phyloP scores from a whole-genome alignment of 169 alveolate species.

The Cryptosporidium xiaoi region DNA sequence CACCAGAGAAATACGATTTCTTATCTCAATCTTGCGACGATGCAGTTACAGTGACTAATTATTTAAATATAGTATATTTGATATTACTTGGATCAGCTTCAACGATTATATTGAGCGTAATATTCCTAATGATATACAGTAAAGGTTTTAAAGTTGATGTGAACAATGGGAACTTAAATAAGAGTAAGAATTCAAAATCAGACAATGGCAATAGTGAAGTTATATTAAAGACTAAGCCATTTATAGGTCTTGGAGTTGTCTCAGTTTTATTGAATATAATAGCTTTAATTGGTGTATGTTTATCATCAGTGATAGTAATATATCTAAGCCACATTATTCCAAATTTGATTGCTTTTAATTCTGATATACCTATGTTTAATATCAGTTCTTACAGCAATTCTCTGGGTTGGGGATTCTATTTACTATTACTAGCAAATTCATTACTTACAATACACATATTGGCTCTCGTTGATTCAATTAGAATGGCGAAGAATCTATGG shows the following conservation, averaged over 20 bases:
- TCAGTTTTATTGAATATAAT: constrained; percentile 23
- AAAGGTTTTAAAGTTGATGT: constrained; percentile 27
- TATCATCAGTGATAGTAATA: constrained; percentile 20
- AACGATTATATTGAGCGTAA: constrained; percentile 12
- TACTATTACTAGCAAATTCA: constrained; percentile 13
- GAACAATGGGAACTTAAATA: background rate
- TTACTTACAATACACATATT: constrained; percentile 21
- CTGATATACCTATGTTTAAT: constrained; percentile 36
- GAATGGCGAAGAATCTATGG: constrained; percentile 45
- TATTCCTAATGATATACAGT: constrained; percentile 40
- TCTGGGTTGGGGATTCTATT: constrained; percentile 63
- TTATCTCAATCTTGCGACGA: constrained; percentile 31
- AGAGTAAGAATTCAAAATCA: background rate
- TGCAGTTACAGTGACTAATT: background rate
- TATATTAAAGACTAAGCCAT: constrained; percentile 24
- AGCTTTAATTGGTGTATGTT: constrained; percentile 34
- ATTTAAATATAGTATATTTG: constrained; percentile 30
- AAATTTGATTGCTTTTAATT: constrained; percentile 11
- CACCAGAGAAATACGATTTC: constrained; percentile 37
- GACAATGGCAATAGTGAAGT: constrained; percentile 9
- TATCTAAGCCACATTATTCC: constrained; percentile 32
- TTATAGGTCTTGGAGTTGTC: constrained; percentile 22
- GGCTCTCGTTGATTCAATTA: constrained; percentile 32
- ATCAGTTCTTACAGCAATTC: constrained; percentile 20
- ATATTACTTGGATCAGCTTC: constrained; percentile 17